Base-by-base conservation (phyloP, 768 basidiomycete species). In the Xanthoconium purpureum region DNA sequence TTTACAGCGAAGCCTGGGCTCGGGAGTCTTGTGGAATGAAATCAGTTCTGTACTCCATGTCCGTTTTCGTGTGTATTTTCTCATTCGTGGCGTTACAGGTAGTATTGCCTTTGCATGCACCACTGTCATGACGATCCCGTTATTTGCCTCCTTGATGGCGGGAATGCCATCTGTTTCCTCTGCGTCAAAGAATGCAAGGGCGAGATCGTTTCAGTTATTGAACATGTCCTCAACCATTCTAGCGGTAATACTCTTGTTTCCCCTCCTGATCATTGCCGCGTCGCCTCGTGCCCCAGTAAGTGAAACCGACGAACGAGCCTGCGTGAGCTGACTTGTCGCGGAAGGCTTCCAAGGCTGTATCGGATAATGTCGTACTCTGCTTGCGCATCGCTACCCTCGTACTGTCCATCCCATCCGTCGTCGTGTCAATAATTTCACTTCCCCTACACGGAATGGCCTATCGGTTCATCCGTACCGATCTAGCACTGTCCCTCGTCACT, bases 91-190 rank as follows among this genome's bases (percentile, higher is more conserved):
- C 36, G 36, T 52, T 32, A 57, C 55, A 89, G 87, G 80, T 48
- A 78, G 78, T 18, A 30, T 66, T n/a, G 80, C 83, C 10, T 89
- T 90, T 66, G 75, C 83, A 13, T 89, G 88, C 64, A 78, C 84
- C 17, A 83, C 88, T 1, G 74, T 82, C 7, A 79, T 81, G 56
- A 87, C 89, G 5, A 74, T 89, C 17, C 81, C 85, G 18, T 69
- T 89, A 51, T 88, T 87, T 58, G 76, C 82, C 37, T 82, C 87
- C 4, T 69, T 88, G 50, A 79, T 78, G 55, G 78, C 78, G 29
- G 71, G 61, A 14, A 53, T 45, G 7, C n/a, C 62, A n/a, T 33
- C 36, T 1, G 38, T 17, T 6, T 13, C 62, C n/a, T 49, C 54
- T 42, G 43, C 60, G 13, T 56, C 62, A 47, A 84, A 83, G 70